Conservation (phyloP, 306 rosid species). For the Mucuna pruriens region DNA sequence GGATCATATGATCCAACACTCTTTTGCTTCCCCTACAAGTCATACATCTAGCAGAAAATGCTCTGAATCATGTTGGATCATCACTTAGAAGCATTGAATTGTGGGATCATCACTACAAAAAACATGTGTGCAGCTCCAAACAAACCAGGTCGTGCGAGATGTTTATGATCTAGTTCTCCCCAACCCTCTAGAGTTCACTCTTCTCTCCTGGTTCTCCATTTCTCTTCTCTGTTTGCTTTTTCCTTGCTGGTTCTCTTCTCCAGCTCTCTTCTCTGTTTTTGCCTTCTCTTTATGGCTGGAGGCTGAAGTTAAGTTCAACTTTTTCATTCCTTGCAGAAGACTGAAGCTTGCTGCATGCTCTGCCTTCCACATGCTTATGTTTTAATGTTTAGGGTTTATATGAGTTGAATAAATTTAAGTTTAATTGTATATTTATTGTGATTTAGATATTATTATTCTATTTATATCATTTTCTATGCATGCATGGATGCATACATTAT, state of each 20-base stretch:
- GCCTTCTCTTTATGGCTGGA: neutral
- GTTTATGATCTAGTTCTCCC: neutral
- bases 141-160: neutral
- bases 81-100: neutral
- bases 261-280: neutral
- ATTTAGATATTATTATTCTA: too few relatives aligned
- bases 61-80: neutral
- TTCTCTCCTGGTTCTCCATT: neutral
- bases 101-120: neutral
- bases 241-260: neutral
- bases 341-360: neutral
- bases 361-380: neutral
- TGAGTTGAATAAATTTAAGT: too few relatives aligned
- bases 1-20: neutral
- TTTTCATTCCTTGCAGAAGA: neutral
- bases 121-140: neutral
- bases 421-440: too few relatives aligned
- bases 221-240: neutral
- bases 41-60: neutral
- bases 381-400: too few relatives aligned
- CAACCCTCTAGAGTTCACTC: neutral
- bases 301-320: neutral
- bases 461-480: too few relatives aligned
- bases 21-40: neutral
- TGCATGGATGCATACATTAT: too few relatives aligned